Conservation (phyloP, 257 asterid species). For the Scutellaria minor region DNA sequence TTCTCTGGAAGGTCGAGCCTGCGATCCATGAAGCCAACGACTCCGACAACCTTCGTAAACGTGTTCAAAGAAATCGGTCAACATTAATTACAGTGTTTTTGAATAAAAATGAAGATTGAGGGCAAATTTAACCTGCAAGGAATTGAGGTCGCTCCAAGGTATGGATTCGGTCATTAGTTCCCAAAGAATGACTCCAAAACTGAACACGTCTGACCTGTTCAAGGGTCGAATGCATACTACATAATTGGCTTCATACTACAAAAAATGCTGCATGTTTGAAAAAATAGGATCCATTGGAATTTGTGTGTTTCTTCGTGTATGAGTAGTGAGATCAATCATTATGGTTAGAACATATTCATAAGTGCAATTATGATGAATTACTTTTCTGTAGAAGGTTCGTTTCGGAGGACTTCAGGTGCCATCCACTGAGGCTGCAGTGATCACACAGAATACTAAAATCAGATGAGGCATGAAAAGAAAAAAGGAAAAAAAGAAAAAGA, state of each 20-base stretch:
- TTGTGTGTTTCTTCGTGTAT: not conserved
- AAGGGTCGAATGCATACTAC: not conserved
- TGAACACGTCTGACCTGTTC: constrained; percentile 73
- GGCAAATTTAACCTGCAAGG: constrained; percentile 55
- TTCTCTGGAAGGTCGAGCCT: constrained; percentile 60
- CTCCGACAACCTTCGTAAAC: constrained; percentile 64
- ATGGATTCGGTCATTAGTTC: constrained; percentile 68
- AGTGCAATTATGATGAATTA: constrained; percentile 34
- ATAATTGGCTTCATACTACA: not conserved
- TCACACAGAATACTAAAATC: constrained; percentile 14
- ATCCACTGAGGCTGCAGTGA: constrained; percentile 81
- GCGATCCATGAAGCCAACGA: constrained; percentile 76
- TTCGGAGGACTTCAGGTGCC: constrained; percentile 91
- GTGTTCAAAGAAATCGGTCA: not conserved
- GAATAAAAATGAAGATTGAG: not conserved
- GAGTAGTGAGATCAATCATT: not conserved
- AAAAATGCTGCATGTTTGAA: not conserved
- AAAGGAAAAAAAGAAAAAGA: constrained; percentile 1
- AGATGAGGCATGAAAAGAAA: constrained; percentile 6
- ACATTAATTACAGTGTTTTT: not conserved
- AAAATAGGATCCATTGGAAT: not conserved
- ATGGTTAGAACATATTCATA: not conserved
- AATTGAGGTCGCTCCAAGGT: constrained; percentile 69
- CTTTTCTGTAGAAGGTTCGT: constrained; percentile 82
- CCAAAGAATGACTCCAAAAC: constrained; percentile 80